Conservation (phyloP, 2,329 filamentous ascomycete genomes). For the Blastomyces silverae region DNA sequence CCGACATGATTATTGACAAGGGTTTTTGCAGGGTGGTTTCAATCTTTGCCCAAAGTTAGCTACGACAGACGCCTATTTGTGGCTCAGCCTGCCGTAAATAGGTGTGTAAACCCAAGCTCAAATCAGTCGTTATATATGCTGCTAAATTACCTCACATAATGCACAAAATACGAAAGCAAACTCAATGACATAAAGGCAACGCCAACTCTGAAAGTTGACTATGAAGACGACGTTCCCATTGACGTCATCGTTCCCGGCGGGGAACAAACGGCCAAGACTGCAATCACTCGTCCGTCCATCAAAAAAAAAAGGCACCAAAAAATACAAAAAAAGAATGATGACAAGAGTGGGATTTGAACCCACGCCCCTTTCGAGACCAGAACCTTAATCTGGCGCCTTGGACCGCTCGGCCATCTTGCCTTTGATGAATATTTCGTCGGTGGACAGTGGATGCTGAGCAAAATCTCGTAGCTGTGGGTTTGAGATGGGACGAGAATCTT, state of each 20-base stretch:
- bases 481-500: neutral
- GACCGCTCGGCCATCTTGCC: slow-evolving; percentile 11
- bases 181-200: neutral
- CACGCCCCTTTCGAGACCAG: slow-evolving; percentile 12
- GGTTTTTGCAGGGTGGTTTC: neutral
- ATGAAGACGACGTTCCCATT: neutral
- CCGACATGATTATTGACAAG: neutral
- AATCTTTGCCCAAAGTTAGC: neutral
- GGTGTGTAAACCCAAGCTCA: neutral
- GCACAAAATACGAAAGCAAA: neutral
- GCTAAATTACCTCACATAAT: neutral
- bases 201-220: no score
- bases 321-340: neutral
- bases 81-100: neutral
- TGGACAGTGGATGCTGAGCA: neutral
- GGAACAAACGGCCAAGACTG: neutral
- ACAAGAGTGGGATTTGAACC: slow-evolving; percentile 11
- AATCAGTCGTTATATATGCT: neutral
- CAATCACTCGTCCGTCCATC: neutral
- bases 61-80: neutral
- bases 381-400: slow-evolving; percentile 12
- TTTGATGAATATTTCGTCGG: neutral
- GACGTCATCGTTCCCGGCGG: neutral
- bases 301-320: neutral
- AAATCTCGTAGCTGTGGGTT: neutral